Base-by-base conservation (phyloP, 495 filamentous ascomycete genomes). In the Hypoxylon fuscum region DNA sequence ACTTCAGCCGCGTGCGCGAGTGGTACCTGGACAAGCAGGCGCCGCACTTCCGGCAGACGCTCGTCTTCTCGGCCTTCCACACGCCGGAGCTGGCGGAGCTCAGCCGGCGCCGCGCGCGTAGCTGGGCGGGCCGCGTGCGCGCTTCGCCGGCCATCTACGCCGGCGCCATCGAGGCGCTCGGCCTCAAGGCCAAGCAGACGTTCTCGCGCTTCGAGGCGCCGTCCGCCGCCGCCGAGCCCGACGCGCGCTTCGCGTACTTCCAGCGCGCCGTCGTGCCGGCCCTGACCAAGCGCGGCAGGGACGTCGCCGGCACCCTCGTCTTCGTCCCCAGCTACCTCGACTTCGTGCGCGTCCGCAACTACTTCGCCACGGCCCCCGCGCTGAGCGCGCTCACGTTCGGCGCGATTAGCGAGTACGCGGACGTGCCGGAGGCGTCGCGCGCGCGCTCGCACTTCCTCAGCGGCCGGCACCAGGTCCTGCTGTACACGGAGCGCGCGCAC, bases 321-420 rank as follows among this genome's bases (percentile, higher is more conserved):
- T 97, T 96, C 80, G 86, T 98, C 46, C 91, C 95, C 0, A 90
- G 88, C 6, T 97, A 96, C 76, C 85, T 96, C 34, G 95, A 98
- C 76, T 98, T 97, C 69, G 87, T 96, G 41, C 89, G 93, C 46
- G 78, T 98, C 53, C 87, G 95, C 45, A 98, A 98, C 77, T 89
- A 92, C 79, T 89, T 98, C 55, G 84, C 91, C 40, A 89, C 84
- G n/a, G 87, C 87, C 12, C 64, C 87, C 0, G 81, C 84, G 29
- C 89, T 88, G 17, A 80, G 81, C 52, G 80, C 82, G 52, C 69
- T 97, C 51, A 89, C 90, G 9, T 96, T 96, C 72, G 94, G 90
- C 46, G 83, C 84, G 11, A 88, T 98, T 42, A 92, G 89, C 51
- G 95, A 98, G 72, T 96, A 98, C 73, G 88, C 91, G 0, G 81